Conservation (phyloP, 768 basidiomycete genomes). For the Zangia roseola region DNA sequence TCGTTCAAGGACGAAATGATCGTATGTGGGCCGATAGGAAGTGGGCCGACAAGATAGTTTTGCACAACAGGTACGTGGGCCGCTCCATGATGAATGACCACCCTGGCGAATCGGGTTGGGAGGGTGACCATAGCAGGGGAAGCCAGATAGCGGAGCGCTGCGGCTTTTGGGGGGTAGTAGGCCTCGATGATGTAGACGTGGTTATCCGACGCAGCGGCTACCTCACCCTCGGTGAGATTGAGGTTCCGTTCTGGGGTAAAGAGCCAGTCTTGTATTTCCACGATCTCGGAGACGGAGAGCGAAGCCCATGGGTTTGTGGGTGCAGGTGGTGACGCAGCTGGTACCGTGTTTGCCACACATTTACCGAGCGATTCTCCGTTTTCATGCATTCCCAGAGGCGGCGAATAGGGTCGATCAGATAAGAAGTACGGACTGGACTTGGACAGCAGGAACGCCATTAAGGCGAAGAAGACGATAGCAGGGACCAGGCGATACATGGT, state of each 20-base stretch:
- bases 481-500: slow-evolving; percentile 14
- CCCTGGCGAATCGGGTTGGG: slow-evolving; percentile 45
- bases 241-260: slow-evolving; percentile 38
- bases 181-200: slow-evolving; percentile 49
- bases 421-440: slow-evolving; percentile 2
- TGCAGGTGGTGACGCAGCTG: slow-evolving; percentile 39
- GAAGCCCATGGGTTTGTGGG: slow-evolving; percentile 53
- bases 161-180: slow-evolving; percentile 47
- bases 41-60: slow-evolving; percentile 59
- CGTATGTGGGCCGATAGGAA: slow-evolving; percentile 45
- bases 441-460: slow-evolving; percentile 12
- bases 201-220: slow-evolving; percentile 45
- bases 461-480: slow-evolving; percentile 11
- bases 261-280: slow-evolving; percentile 47
- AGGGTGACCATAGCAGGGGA: slow-evolving; percentile 22
- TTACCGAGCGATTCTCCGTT: slow-evolving; percentile 23
- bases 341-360: slow-evolving; percentile 35
- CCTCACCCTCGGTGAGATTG: slow-evolving; percentile 44
- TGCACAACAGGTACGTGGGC: slow-evolving; percentile 40
- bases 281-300: slow-evolving; percentile 44
- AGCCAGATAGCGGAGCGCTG: slow-evolving; percentile 46
- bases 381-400: background rate
- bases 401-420: background rate
- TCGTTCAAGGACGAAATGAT: slow-evolving; percentile 42
- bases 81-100: slow-evolving; percentile 52